A percentile compares a stretch with the other conserved stretches of the same genome.
Evolutionary conservation across 169 alveolate species (phyloP).

Genomic region (Amoebophrya sp.): DNA sequence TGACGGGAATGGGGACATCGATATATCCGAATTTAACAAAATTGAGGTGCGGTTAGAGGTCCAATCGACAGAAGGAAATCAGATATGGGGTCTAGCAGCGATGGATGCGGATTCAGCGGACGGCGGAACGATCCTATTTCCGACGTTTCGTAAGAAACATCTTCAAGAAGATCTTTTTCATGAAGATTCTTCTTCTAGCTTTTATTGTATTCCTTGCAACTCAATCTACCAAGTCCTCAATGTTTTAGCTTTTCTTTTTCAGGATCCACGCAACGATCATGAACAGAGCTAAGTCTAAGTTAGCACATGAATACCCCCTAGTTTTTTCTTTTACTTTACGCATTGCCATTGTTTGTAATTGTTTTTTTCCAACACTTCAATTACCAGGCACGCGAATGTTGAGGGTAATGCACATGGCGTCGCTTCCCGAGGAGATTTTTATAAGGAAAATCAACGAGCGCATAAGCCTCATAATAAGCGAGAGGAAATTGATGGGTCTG

Average conservation of each 20-base stretch:
- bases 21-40: neutral
- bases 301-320: no score
- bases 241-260: no score
- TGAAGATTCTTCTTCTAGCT: neutral
- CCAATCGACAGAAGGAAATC: neutral
- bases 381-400: neutral
- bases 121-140: neutral
- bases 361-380: neutral
- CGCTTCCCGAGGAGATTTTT: neutral
- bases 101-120: neutral
- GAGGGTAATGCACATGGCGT: neutral
- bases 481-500: neutral
- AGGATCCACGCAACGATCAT: no score
- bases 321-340: no score
- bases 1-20: constrained; percentile 18
- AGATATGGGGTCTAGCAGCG: neutral
- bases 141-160: neutral
- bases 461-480: neutral
- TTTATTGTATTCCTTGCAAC: no score
- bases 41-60: neutral
- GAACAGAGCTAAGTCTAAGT: no score
- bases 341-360: neutral
- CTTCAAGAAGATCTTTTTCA: neutral
- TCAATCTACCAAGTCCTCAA: no score
- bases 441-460: neutral